Evolutionary conservation across 164 flowering plant species (phyloP), one percentile per base, ranked within the genome.

Genomic region (Magnolia officinalis): DNA sequence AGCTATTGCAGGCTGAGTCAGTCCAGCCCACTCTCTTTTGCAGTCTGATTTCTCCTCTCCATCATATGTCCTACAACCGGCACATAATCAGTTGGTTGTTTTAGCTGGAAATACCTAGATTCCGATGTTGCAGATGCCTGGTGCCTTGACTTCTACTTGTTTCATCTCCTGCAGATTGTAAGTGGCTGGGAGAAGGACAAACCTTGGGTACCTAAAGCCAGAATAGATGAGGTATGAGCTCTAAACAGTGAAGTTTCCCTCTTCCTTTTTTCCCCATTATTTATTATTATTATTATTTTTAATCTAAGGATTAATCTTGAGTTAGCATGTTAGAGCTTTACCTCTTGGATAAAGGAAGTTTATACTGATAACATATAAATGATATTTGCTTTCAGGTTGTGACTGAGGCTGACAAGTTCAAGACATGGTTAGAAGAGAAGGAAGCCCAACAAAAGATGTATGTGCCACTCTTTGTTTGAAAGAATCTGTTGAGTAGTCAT

Each of bases 361-460:
- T 67, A 21, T 8, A 67, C 29, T 63, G 63, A 69, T 16, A 55
- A 29, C 10, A 13, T 18, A 51, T 31, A 5, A 19, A 58, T 8
- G 18, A 29, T 59, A 31, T 67, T 79, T 21, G n/a, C 72, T 76
- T 84, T 52, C 85, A 94, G 99, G 93, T 96, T 76, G 29, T 81
- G 72, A 79, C 73, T 67, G 92, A 85, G 58, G 88, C 88, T 72
- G 90, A 92, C 29, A 92, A 86, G 82, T 71, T 93, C 31, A 88
- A 87, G 81, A 85, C 23, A 45, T 96, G 99, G 99, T 83, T 94
- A 84, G 86, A 85, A 69, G 92, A 90, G 79, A 94, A 88, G 85
- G 98, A 90, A 83, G 89, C 86, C 61, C 92, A 88, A 78, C 98
- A 96, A 85, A 82, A 88, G 52, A 89, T 85, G 99, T 96, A 87